phyloP scores from a whole-genome alignment of 192 early-diverging fungal genomes.

The Funneliformis mosseae region DNA sequence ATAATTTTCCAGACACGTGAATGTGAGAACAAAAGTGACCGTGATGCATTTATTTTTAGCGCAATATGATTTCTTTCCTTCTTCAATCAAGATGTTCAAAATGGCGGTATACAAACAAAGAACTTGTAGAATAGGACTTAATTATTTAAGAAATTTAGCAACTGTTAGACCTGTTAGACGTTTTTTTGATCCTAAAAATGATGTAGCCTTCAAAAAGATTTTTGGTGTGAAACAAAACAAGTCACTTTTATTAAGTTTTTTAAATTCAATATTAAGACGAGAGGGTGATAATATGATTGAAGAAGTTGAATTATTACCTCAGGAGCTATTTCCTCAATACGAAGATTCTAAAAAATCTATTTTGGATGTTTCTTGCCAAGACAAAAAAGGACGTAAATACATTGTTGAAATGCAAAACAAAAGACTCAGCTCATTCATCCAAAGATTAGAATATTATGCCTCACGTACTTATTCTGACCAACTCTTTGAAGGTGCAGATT shows the following conservation, averaged over 20 bases:
- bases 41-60: no score
- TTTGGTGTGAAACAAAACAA: neutral
- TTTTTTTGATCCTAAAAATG: slow-evolving; percentile 1
- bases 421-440: neutral
- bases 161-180: neutral
- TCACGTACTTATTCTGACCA: neutral
- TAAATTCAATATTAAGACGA: slow-evolving; percentile 11
- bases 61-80: no score
- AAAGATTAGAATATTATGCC: neutral
- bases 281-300: neutral
- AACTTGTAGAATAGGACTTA: neutral
- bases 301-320: slow-evolving; percentile 6
- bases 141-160: neutral
- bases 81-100: neutral
- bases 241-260: slow-evolving; percentile 14
- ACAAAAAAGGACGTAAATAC: neutral
- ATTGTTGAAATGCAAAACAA: slow-evolving; percentile 18
- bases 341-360: slow-evolving; percentile 6
- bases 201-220: neutral
- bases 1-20: no score
- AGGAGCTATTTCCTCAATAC: neutral
- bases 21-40: no score
- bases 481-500: neutral
- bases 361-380: neutral
- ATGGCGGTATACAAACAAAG: neutral